phyloP scores from a whole-genome alignment of 345 rosid genomes.

The Populus simonii region DNA sequence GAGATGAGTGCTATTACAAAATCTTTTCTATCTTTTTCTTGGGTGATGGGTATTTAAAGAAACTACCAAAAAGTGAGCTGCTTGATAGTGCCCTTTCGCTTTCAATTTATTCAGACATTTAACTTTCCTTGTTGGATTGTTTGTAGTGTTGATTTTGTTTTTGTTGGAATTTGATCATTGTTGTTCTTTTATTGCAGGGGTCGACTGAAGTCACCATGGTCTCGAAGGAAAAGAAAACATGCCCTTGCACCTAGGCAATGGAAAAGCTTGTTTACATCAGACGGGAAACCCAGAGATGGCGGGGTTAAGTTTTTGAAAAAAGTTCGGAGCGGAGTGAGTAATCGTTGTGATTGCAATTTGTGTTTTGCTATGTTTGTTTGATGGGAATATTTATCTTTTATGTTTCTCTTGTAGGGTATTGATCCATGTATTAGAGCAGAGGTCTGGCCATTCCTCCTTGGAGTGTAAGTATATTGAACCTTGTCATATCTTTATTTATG shows the following conservation, averaged over 20 bases:
- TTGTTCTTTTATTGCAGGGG: constrained; percentile 41
- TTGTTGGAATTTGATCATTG: background rate
- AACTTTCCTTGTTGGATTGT: no score
- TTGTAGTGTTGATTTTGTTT: background rate
- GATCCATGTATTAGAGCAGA: constrained; percentile 82
- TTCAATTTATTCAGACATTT: background rate
- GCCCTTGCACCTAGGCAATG: constrained; percentile 70
- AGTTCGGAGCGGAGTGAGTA: constrained; percentile 89
- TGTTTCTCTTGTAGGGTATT: constrained; percentile 59
- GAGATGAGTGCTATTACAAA: background rate
- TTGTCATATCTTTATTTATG: background rate
- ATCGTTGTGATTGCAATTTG: background rate
- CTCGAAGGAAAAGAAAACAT: constrained; percentile 68
- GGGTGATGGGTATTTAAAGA: no score
- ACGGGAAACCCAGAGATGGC: constrained; percentile 72
- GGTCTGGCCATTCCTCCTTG: constrained; percentile 98
- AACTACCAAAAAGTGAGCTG: background rate
- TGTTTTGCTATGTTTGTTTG: constrained; percentile 10
- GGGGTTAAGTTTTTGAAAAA: constrained; percentile 79
- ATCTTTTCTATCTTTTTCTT: background rate
- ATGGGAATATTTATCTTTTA: constrained; percentile 14
- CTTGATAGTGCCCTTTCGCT: background rate
- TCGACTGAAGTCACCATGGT: constrained; percentile 84
- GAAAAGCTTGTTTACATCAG: constrained; percentile 61
- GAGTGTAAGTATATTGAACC: constrained; percentile 65